phyloP scores from a whole-genome alignment of 2,329 filamentous ascomycete species.

The Parafenestella ontariensis region DNA sequence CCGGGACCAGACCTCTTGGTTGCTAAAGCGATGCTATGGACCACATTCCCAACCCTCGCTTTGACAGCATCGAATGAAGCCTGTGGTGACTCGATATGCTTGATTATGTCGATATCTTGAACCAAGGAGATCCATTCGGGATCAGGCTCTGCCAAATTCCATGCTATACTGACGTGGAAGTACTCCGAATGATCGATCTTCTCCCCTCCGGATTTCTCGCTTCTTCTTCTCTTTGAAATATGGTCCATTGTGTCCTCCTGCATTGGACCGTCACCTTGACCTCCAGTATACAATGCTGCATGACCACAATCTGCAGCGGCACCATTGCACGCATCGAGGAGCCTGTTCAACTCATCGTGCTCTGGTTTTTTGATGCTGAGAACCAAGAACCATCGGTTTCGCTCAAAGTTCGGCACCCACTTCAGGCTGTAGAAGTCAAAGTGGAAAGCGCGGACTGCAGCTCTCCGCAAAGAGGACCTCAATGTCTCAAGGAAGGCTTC shows the following conservation, averaged over 20 bases:
- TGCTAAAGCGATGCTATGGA: conserved; percentile 42
- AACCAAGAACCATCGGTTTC: conserved; percentile 83
- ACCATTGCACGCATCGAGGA: conserved; percentile 73
- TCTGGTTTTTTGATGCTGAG: conserved; percentile 61
- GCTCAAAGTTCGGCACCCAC: conserved; percentile 72
- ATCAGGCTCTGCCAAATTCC: conserved; percentile 60
- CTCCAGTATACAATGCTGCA: conserved; percentile 70
- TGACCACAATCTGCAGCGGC: conserved; percentile 68
- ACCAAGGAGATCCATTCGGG: conserved; percentile 34
- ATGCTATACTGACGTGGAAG: conserved; percentile 91
- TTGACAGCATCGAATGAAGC: conserved; percentile 53
- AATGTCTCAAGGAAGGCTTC: conserved; percentile 70
- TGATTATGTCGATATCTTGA: conserved; percentile 27
- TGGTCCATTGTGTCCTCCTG: conserved; percentile 20
- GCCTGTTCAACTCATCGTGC: conserved; percentile 49
- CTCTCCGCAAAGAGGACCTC: conserved; percentile 47
- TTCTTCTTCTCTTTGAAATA: conserved; percentile 22
- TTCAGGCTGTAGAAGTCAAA: conserved; percentile 57
- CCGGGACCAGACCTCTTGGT: conserved; percentile 22
- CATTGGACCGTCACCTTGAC: conserved; percentile 38
- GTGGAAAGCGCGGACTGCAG: conserved; percentile 61
- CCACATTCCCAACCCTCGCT: conserved; percentile 55
- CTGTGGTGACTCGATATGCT: conserved; percentile 26
- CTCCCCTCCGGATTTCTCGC: conserved; percentile 4
- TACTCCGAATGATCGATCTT: conserved; percentile 58